These are phyloP conservation scores for Acrocalymma vagum DNA, from an alignment of 2,329 filamentous ascomycete genomes.

Conservation along the genomic window DNA sequence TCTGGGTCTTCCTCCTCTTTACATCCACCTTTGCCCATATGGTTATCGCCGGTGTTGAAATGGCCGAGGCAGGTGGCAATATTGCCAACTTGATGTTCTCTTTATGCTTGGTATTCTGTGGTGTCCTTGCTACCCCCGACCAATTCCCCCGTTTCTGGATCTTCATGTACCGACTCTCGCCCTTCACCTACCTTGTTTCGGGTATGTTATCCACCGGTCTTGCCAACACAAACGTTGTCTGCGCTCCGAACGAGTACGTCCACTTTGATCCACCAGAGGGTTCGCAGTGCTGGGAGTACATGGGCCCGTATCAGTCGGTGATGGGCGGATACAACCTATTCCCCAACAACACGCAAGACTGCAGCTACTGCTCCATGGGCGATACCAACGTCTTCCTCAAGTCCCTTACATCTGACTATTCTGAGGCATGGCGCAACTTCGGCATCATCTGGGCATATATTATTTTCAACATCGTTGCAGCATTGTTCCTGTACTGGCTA, in stretches of 20 bases:
- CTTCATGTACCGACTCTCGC: slow-evolving; percentile 84
- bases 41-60: slow-evolving; percentile 77
- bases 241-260: slow-evolving; percentile 74
- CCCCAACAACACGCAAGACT: slow-evolving; percentile 40
- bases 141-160: slow-evolving; percentile 79
- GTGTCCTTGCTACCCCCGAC: slow-evolving; percentile 72
- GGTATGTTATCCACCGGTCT: slow-evolving; percentile 76
- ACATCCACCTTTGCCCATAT: slow-evolving; percentile 82
- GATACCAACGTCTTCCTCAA: slow-evolving; percentile 55
- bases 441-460: slow-evolving; percentile 63
- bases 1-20: slow-evolving; percentile 80
- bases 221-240: slow-evolving; percentile 71
- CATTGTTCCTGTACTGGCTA: slow-evolving; percentile 63
- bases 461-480: slow-evolving; percentile 60
- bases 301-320: slow-evolving; percentile 37
- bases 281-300: slow-evolving; percentile 49
- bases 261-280: slow-evolving; percentile 69
- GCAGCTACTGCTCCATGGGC: slow-evolving; percentile 52
- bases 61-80: slow-evolving; percentile 78
- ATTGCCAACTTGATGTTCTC: slow-evolving; percentile 79
- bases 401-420: slow-evolving; percentile 52
- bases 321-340: slow-evolving; percentile 49
- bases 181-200: slow-evolving; percentile 82
- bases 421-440: slow-evolving; percentile 62
- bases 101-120: slow-evolving; percentile 76